Evolutionary conservation across 176 grass and related monocot species (phyloP), one percentile per base, ranked within the genome.

Genomic region (Oropetium thomaeum): DNA sequence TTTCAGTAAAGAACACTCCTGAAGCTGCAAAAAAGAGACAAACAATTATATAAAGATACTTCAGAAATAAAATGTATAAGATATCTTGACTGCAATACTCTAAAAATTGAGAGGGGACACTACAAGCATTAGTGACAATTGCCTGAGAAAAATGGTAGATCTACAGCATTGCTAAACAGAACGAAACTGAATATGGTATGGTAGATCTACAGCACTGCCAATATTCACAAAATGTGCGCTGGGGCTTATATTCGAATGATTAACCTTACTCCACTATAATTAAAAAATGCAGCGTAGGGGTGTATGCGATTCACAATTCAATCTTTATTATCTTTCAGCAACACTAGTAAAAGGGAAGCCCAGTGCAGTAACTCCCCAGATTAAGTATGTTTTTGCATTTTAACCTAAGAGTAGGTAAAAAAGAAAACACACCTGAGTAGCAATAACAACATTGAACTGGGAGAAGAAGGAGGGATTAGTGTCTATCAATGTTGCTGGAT

Each of bases 391-490:
- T 61, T 66, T 76, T 61, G 25, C n/a, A 62, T 26, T 12, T 67
- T 22, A 65, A 64, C 13, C 20, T 31, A 65, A 58, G 40, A 67
- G 68, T 65, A 47, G 8, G 47, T 37, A 14, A 8, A 70, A 63
- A 4, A 33, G 0, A 16, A 4, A 2, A 26, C 5, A 79, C 25
- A 96, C 93, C 93, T 96, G 89, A 27, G 93, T 96, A 42, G 93
- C 87, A 85, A 96, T 92, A 30, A 96, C 89, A 61, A 96, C 68
- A 31, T 87, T 89, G 62, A 96, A 96, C 62, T 92, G 65, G 42
- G 84, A 86, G 82, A 96, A 96, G 83, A 96, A 96, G 17, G 89
- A 87, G 70, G 93, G 74, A 68, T 92, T 92, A 27, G 57, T 84
- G 51, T 97, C 88, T 61, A 98, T 94, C 57, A 98, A 83, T 33